These are phyloP conservation scores for Porcisia deanei DNA, from an alignment of 208 protist genomes.

Conservation along the genomic window DNA sequence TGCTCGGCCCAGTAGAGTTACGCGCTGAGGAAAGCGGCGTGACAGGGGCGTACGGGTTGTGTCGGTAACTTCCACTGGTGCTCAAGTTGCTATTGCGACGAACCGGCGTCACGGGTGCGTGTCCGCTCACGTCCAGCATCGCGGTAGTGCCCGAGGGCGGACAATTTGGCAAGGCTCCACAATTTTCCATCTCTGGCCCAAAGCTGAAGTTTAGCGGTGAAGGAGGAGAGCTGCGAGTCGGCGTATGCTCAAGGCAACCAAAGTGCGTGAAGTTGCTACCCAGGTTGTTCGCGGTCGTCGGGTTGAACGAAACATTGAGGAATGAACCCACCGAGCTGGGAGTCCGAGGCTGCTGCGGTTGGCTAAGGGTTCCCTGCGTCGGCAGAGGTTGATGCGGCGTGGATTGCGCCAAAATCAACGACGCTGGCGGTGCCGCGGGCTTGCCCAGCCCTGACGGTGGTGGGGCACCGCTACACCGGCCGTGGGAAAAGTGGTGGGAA, in stretches of 20 bases:
- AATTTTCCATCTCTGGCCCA: conserved; percentile 28
- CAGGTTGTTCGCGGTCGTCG: conserved; percentile 21
- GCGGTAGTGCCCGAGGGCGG: conserved; percentile 7
- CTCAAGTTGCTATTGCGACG: conserved; percentile 45
- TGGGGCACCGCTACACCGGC: background rate
- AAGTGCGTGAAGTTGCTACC: conserved; percentile 27
- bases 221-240: conserved; percentile 31
- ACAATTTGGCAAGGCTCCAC: conserved; percentile 7
- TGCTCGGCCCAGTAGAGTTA: conserved; percentile 32
- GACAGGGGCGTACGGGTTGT: conserved; percentile 70
- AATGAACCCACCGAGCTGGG: conserved; percentile 32
- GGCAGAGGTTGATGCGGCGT: background rate
- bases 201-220: conserved; percentile 60
- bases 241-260: conserved; percentile 17
- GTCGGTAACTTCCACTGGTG: conserved; percentile 47
- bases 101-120: conserved; percentile 31
- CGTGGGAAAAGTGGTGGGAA: conserved; percentile 25
- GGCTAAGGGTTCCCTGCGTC: background rate
- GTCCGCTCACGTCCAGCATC: conserved; percentile 13
- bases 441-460: conserved; percentile 21
- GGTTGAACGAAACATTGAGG: conserved; percentile 45
- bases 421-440: conserved; percentile 7
- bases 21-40: conserved; percentile 43
- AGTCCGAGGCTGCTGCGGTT: conserved; percentile 25
- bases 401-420: background rate